phyloP scores from a whole-genome alignment of 257 asterid genomes.

The Ballota nigra region DNA sequence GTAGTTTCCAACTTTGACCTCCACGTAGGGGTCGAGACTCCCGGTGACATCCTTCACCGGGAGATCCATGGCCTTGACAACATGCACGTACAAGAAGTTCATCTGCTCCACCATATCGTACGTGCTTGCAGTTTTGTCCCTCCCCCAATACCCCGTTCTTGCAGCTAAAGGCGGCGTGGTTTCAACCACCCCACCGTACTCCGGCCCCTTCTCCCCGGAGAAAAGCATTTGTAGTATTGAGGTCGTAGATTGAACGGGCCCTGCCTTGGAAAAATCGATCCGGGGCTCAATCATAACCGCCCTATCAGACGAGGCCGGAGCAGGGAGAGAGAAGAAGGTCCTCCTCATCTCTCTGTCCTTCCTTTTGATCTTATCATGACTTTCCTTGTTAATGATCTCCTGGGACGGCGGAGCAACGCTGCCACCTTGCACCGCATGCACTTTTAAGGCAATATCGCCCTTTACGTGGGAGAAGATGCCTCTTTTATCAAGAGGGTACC shows the following conservation, averaged over 20 bases:
- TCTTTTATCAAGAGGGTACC: conserved; percentile 88
- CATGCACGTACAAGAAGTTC: conserved; percentile 59
- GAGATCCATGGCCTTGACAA: conserved; percentile 80
- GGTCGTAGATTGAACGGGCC: conserved; percentile 24
- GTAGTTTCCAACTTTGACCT: conserved; percentile 85
- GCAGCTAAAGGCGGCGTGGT: conserved; percentile 90
- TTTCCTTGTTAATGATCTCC: conserved; percentile 39
- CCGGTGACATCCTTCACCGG: conserved; percentile 74
- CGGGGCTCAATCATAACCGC: conserved; percentile 38
- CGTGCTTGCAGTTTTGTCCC: conserved; percentile 86
- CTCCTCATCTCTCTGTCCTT: conserved; percentile 55
- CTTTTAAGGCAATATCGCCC: conserved; percentile 68
- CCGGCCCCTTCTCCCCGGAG: conserved; percentile 55
- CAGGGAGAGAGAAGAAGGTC: conserved; percentile 52
- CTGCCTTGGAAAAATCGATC: conserved; percentile 45
- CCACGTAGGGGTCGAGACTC: conserved; percentile 89
- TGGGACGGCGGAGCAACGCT: conserved; percentile 24
- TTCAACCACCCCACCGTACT: conserved; percentile 72
- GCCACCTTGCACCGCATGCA: conserved; percentile 38
- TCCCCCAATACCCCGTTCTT: conserved; percentile 88
- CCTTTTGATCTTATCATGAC: conserved; percentile 30
- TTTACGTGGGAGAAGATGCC: conserved; percentile 74
- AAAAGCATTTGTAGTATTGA: conserved; percentile 59
- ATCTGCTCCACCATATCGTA: conserved; percentile 92
- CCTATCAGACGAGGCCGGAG: conserved; percentile 34